phyloP scores from a whole-genome alignment of 2,329 filamentous ascomycete genomes.

The Periconia sp. region DNA sequence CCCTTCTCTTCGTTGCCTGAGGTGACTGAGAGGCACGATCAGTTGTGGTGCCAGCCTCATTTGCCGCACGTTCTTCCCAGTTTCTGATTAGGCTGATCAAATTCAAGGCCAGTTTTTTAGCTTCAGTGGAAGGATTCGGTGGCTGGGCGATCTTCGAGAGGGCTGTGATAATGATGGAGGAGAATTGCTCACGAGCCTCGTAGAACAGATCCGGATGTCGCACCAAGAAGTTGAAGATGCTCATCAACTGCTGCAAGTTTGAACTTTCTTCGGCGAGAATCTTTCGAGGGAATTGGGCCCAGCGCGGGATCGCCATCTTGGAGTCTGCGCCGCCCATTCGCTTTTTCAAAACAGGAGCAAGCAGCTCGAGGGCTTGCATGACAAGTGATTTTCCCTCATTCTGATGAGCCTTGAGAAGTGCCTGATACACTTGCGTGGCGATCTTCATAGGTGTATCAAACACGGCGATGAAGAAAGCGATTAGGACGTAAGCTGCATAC shows the following conservation, averaged over 20 bases:
- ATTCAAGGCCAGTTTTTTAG: conserved; percentile 87
- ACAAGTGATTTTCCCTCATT: conserved; percentile 92
- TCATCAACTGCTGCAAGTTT: conserved; percentile 93
- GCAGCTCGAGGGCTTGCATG: conserved; percentile 90
- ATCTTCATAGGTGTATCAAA: conserved; percentile 98
- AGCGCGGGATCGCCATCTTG: conserved; percentile 69
- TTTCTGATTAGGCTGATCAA: conserved; percentile 89
- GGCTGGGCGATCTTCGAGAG: conserved; percentile 85
- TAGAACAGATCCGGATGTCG: conserved; percentile 93
- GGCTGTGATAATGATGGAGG: conserved; percentile 85
- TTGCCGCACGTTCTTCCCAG: conserved; percentile 87
- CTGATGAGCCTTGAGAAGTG: conserved; percentile 88
- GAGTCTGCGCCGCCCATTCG: conserved; percentile 75
- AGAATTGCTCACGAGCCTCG: conserved; percentile 90
- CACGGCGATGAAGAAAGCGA: conserved; percentile 95
- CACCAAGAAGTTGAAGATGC: conserved; percentile 96
- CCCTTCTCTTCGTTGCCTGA: conserved; percentile 71
- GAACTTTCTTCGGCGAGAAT: conserved; percentile 93
- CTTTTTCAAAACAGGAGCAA: conserved; percentile 92
- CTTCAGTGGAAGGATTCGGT: conserved; percentile 86
- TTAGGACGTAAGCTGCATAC: conserved; percentile 94
- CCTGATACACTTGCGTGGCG: conserved; percentile 91
- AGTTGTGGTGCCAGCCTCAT: conserved; percentile 53
- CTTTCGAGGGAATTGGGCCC: conserved; percentile 88
- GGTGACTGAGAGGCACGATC: conserved; percentile 70